Conservation (phyloP, 2,329 filamentous ascomycete species). For the Xylariaceae sp. region DNA sequence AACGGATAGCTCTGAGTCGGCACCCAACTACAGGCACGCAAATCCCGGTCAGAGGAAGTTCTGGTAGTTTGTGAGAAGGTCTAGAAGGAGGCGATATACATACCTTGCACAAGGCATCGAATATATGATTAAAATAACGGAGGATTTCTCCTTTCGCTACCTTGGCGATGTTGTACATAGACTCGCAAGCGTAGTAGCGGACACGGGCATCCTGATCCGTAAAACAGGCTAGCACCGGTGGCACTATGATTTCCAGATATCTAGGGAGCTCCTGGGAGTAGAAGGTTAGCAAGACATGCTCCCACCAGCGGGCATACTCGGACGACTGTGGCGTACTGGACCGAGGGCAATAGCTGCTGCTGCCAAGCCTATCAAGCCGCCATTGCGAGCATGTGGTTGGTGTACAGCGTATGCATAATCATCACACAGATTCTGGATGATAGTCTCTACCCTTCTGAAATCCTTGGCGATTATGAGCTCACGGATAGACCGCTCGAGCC, state of each 20-base stretch:
- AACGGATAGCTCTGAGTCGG: slow-evolving; percentile 92
- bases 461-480: slow-evolving; percentile 74
- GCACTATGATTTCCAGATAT: slow-evolving; percentile 90
- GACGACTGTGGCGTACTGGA: slow-evolving; percentile 54
- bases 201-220: slow-evolving; percentile 96
- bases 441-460: slow-evolving; percentile 72
- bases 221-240: slow-evolving; percentile 94
- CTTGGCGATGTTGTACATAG: slow-evolving; percentile 99
- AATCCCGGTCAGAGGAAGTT: slow-evolving; percentile 1
- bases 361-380: slow-evolving; percentile 89
- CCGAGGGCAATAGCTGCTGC: slow-evolving; percentile 94
- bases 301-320: slow-evolving; percentile 1
- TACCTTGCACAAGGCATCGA: slow-evolving; percentile 95
- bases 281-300: slow-evolving; percentile 18
- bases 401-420: slow-evolving; percentile 97
- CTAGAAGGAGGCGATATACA: not conserved
- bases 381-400: slow-evolving; percentile 93
- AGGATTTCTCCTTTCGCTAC: slow-evolving; percentile 97
- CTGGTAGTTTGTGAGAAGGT: not conserved
- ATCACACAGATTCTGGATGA: slow-evolving; percentile 93
- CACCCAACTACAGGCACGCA: slow-evolving; percentile 62
- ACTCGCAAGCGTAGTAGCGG: slow-evolving; percentile 96
- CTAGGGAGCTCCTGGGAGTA: slow-evolving; percentile 71
- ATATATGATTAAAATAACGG: slow-evolving; percentile 97
- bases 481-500: slow-evolving; percentile 84